These are phyloP conservation scores for Ziziphus jujuba DNA, from an alignment of 306 rosid species.

Conservation along the genomic window DNA sequence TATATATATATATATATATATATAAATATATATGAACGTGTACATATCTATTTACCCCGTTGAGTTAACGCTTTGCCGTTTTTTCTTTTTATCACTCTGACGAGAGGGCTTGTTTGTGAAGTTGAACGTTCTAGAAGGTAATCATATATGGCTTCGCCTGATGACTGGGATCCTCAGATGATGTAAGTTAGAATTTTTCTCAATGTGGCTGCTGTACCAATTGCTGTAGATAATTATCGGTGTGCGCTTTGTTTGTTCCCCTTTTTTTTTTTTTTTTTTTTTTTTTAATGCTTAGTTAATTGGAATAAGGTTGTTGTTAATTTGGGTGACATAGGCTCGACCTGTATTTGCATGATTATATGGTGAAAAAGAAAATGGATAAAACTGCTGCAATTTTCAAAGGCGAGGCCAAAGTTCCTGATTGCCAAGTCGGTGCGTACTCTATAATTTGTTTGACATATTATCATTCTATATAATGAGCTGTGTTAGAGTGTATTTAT, in stretches of 20 bases:
- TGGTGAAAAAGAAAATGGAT: slow-evolving; percentile 46
- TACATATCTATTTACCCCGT: not conserved
- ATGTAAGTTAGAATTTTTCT: slow-evolving; percentile 7
- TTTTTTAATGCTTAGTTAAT: not conserved
- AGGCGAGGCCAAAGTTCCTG: slow-evolving; percentile 30
- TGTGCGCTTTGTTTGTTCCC: too few relatives aligned
- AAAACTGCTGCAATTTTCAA: slow-evolving; percentile 41
- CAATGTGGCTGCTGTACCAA: too few relatives aligned
- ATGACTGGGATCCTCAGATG: slow-evolving; percentile 26
- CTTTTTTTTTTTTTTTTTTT: not conserved
- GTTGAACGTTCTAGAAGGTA: not conserved
- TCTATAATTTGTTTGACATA: not conserved
- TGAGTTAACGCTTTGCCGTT: not conserved
- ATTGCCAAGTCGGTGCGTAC: slow-evolving; percentile 23
- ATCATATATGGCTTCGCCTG: slow-evolving; percentile 26
- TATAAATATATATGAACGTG: too few relatives aligned
- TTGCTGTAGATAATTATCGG: too few relatives aligned
- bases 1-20: too few relatives aligned
- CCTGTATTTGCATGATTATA: slow-evolving; percentile 44
- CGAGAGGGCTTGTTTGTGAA: not conserved
- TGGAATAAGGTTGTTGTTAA: not conserved
- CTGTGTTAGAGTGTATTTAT: not conserved
- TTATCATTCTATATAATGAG: not conserved
- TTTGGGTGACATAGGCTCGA: slow-evolving; percentile 33
- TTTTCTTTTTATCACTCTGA: not conserved